Evolutionary conservation across 192 early-diverging fungal species (phyloP).

Genomic region (Podila epigama): DNA sequence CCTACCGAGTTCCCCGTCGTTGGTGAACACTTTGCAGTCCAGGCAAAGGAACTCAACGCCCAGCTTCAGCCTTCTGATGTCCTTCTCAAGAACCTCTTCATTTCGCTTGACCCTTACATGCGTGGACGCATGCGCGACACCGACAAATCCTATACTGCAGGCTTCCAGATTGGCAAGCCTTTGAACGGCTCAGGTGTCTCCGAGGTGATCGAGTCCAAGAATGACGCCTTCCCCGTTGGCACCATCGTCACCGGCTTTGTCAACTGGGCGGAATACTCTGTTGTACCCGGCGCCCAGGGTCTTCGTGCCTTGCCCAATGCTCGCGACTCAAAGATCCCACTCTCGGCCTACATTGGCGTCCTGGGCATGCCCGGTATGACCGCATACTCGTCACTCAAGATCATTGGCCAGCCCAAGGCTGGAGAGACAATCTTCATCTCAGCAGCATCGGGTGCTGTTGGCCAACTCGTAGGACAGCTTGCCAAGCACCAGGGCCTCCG

Average conservation of each 20-base stretch:
- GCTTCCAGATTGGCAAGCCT: constrained; percentile 58
- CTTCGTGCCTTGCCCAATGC: constrained; percentile 21
- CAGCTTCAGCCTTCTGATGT: constrained; percentile 56
- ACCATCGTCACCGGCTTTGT: constrained; percentile 64
- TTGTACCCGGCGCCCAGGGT: constrained; percentile 17
- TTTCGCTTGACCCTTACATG: constrained; percentile 79
- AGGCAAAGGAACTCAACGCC: constrained; percentile 53
- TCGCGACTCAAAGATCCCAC: constrained; percentile 32
- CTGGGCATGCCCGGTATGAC: constrained; percentile 59
- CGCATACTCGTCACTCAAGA: constrained; percentile 51
- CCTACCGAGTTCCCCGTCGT: constrained; percentile 51
- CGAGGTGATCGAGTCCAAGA: constrained; percentile 74
- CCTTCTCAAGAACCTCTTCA: constrained; percentile 68
- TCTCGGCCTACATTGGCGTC: constrained; percentile 31
- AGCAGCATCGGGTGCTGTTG: constrained; percentile 87
- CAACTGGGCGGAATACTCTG: constrained; percentile 54
- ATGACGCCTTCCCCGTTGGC: constrained; percentile 63
- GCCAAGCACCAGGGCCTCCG: constrained; percentile 74
- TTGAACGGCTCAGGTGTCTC: constrained; percentile 68
- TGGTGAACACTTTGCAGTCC: constrained; percentile 61
- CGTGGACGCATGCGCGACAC: constrained; percentile 37
- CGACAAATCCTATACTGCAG: constrained; percentile 21
- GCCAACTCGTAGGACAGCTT: constrained; percentile 75
- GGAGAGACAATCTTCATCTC: constrained; percentile 87
- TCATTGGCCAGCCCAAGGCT: constrained; percentile 76